Evolutionary conservation across 1,139 yeast genomes (phyloP).

Genomic region (Candida sanyaensis): DNA sequence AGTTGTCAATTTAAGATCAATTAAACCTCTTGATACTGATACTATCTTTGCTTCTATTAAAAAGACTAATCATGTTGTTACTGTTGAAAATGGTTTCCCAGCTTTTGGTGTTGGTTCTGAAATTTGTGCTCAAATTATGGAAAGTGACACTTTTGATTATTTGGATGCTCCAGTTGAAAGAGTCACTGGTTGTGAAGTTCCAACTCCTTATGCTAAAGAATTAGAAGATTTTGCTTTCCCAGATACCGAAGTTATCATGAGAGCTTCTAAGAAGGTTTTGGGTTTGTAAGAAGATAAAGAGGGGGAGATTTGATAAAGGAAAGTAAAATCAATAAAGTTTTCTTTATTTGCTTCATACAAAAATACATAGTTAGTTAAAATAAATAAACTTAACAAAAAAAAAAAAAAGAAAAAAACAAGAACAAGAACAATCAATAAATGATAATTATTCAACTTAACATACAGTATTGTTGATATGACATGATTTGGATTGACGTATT

Average conservation of each 20-base stretch:
- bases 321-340: too few relatives aligned
- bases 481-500: too few relatives aligned
- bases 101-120: conserved; percentile 98
- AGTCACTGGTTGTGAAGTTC: conserved; percentile 99
- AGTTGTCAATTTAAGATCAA: conserved; percentile 93
- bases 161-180: conserved; percentile 98
- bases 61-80: conserved; percentile 94
- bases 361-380: neutral
- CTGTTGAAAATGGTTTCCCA: conserved; percentile 98
- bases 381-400: neutral
- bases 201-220: conserved; percentile 97
- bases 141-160: conserved; percentile 96
- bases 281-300: conserved; percentile 46
- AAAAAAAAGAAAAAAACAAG: too few relatives aligned
- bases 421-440: neutral
- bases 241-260: conserved; percentile 84
- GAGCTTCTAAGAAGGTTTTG: conserved; percentile 89
- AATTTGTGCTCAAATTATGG: conserved; percentile 97
- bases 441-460: neutral
- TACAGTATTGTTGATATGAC: neutral
- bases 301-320: too few relatives aligned
- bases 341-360: too few relatives aligned
- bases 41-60: conserved; percentile 85
- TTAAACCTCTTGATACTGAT: conserved; percentile 93
- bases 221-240: conserved; percentile 99